Evolutionary conservation across 1,139 yeast species (phyloP), one percentile per base, ranked within the genome.

Genomic region (Diutina siamensis): DNA sequence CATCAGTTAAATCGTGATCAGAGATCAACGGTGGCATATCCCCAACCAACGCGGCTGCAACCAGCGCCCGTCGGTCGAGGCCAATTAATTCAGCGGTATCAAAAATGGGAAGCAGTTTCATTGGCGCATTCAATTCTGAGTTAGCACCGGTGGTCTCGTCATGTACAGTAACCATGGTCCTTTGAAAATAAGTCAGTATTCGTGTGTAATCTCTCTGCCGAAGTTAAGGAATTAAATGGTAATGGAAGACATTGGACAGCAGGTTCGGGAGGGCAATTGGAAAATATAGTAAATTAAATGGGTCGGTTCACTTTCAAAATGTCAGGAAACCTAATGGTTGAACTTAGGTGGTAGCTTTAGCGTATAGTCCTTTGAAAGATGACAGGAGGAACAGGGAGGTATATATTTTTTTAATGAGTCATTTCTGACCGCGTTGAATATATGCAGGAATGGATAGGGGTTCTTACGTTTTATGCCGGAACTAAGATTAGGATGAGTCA

Each of bases 101-200:
- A 35, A 35, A 35, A 35, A 35, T 35, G 18, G 40, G 27, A 35
- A 35, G 40, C 40, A 20, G 40, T 35, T 35, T 35, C 15, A 22
- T 35, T 4, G 15, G 40, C 25, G 40, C 22, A 27, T 35, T 35
- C 28, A 20, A 13, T 15, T 20, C 18, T 20, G n/a, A 15, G 22
- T 21, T 13, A 13, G 40, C 20, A n/a, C 34, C 34, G 13, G 34
- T 4, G 15, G 15, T 31, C 15, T 31, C 34, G 12, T 31, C 34
- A 31, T 31, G 12, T 10, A 31, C 34, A 31, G 34, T 31, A 10
- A 31, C 34, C 34, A 31, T 31, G 15, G 12, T 31, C 34, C 15
- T 13, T 31, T 31, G 28, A 25, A 25, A 25, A 25, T 25, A 25
- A 25, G 28, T 25, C 28, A 25, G 10, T 7, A 25, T 7, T 25